Base-by-base conservation (phyloP, 768 basidiomycete genomes). In the Tricholoma saponaceum region DNA sequence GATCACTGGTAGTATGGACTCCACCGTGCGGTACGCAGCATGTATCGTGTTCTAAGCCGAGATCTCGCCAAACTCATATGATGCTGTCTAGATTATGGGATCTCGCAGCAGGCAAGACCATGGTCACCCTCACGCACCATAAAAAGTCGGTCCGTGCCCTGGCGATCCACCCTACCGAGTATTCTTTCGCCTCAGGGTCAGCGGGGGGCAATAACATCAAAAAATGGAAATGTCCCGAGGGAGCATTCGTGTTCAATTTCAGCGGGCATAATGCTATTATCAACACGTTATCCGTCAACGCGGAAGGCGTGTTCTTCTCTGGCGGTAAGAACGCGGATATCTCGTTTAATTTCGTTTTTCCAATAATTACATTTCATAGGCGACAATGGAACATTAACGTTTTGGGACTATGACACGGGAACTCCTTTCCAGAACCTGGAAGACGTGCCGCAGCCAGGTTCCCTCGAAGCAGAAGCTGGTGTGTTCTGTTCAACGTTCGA, bases 161-260 rank as follows among this genome's bases (percentile, higher is more conserved):
- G 50, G 90, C 96, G 4, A 87, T 99, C 55, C 95, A 98, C 69
- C 96, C 96, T 1, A 93, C 92, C 4, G 97, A 98, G 66, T 98
- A 95, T 76, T 90, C 89, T 30, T 99, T 99, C 67, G 97, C 95
- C 2, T 90, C 89, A 3, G 97, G 91, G 51, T 95, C 92, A 23
- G 91, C 96, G 0, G 97, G 97, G n/a, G 97, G 95, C 0, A 98
- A 98, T 78, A 98, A 98, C 72, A 98, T 99, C 77, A 99, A 99
- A 70, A 98, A 98, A 71, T 99, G 96, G 96, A 97, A 96, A 66
- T 98, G 94, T 65, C 97, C 97, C 5, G 93, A 98, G 61, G 97
- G 97, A 47, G 72, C 84, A 2, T 98, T 99, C 62, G 96, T 98
- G 3, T 92, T 90, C 80, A 99, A 98, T 74, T 97, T 98, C 70